Evolutionary conservation across 768 basidiomycete species (phyloP).

Genomic region (Leccinum broughii): DNA sequence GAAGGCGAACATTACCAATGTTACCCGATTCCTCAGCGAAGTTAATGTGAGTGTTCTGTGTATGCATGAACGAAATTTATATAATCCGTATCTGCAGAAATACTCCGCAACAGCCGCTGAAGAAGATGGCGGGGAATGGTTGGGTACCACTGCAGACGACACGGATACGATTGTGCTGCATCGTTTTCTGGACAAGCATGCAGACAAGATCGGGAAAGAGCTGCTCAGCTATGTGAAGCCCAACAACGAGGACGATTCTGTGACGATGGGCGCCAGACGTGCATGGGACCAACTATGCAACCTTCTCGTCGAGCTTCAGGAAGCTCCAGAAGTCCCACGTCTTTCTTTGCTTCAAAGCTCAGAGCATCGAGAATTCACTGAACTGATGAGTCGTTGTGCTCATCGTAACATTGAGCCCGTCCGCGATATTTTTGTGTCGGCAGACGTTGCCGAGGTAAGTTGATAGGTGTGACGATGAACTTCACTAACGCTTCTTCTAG

Average conservation of each 20-base stretch:
- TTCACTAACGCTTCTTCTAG: conserved; percentile 24
- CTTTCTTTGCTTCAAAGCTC: conserved; percentile 48
- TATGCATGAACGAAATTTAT: neutral
- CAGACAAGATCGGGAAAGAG: conserved; percentile 87
- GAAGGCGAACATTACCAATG: conserved; percentile 62
- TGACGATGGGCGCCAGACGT: conserved; percentile 66
- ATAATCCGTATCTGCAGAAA: conserved; percentile 35
- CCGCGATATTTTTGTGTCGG: conserved; percentile 64
- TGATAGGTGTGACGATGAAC: neutral
- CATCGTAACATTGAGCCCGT: conserved; percentile 64
- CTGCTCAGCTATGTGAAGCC: conserved; percentile 70
- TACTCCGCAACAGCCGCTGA: conserved; percentile 45
- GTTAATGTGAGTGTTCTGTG: conserved; percentile 52
- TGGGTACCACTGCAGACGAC: conserved; percentile 76
- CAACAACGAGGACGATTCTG: conserved; percentile 51
- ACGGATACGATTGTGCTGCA: conserved; percentile 83
- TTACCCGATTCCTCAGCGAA: conserved; percentile 77
- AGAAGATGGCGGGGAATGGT: conserved; percentile 71
- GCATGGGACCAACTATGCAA: conserved; percentile 83
- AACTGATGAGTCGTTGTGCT: conserved; percentile 64
- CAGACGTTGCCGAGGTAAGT: conserved; percentile 47
- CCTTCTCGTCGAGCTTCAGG: conserved; percentile 75
- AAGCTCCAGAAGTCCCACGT: conserved; percentile 64
- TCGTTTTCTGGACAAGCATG: conserved; percentile 81
- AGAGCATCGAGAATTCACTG: conserved; percentile 64